Conservation (phyloP, 192 early-diverging fungal genomes). For the Coemansia aciculifera region DNA sequence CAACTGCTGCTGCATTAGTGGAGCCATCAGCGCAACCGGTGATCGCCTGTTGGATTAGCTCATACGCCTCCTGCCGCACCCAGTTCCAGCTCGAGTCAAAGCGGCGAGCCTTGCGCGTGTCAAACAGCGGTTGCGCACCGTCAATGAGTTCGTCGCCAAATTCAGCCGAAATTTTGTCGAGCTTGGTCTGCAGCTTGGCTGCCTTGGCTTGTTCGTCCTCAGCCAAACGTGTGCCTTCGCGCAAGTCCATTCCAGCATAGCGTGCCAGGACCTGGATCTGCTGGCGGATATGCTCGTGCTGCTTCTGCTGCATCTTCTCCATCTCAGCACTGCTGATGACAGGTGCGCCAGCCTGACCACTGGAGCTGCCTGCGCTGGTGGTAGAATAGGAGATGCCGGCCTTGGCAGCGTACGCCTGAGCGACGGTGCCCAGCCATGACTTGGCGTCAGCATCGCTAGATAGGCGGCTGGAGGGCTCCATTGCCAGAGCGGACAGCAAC, state of each 20-base stretch:
- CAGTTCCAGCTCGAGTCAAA: conserved; percentile 98
- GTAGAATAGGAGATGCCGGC: conserved; percentile 62
- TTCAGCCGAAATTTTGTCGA: conserved; percentile 77
- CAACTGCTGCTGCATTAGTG: conserved; percentile 65
- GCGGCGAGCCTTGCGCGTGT: conserved; percentile 72
- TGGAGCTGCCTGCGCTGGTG: conserved; percentile 51
- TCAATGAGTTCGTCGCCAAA: conserved; percentile 72
- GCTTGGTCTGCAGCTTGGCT: conserved; percentile 64
- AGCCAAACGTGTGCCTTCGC: conserved; percentile 65
- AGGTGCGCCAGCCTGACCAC: conserved; percentile 35
- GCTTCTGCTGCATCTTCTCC: conserved; percentile 70
- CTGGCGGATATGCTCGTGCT: conserved; percentile 67
- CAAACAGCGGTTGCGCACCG: conserved; percentile 79
- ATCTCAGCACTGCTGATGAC: conserved; percentile 90
- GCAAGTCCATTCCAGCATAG: conserved; percentile 74
- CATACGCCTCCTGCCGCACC: conserved; percentile 60
- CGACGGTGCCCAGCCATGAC: conserved; percentile 74
- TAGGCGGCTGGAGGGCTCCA: conserved; percentile 81
- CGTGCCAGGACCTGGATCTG: conserved; percentile 82
- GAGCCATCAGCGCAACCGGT: conserved; percentile 43
- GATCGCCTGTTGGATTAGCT: conserved; percentile 74
- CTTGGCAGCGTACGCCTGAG: conserved; percentile 70
- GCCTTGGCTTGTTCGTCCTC: conserved; percentile 61
- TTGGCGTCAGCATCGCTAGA: conserved; percentile 74
- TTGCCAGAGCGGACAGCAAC: conserved; percentile 71